Evolutionary conservation across 2,329 filamentous ascomycete species (phyloP).

Genomic region (Cercospora sp.): DNA sequence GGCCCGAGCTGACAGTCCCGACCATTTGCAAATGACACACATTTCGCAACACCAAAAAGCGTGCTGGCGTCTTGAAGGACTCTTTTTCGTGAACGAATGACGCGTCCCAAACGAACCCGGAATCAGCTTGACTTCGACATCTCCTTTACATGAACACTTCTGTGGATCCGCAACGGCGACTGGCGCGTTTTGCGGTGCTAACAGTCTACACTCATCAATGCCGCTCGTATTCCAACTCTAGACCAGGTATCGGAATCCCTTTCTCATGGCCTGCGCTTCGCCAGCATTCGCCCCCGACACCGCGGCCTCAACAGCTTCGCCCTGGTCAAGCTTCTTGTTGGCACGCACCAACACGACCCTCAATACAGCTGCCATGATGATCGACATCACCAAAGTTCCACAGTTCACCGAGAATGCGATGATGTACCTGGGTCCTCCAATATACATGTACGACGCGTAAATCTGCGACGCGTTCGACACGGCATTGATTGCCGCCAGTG

Average conservation of each 20-base stretch:
- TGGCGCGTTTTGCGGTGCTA: neutral
- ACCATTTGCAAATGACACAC: neutral
- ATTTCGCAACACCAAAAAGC: neutral
- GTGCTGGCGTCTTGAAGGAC: too few species aligned
- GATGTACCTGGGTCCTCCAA: constrained; percentile 34
- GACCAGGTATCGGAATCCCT: constrained; percentile 65
- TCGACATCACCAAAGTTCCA: constrained; percentile 62
- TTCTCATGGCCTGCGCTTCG: constrained; percentile 55
- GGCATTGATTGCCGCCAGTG: constrained; percentile 74
- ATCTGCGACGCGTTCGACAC: constrained; percentile 66
- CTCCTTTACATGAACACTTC: neutral
- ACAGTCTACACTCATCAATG: neutral
- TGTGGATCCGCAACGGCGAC: neutral
- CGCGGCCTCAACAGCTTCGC: constrained; percentile 55
- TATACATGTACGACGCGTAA: constrained; percentile 50
- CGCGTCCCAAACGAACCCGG: neutral
- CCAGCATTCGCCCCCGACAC: constrained; percentile 52
- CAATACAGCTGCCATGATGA: constrained; percentile 62
- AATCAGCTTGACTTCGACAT: neutral
- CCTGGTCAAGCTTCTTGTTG: constrained; percentile 69
- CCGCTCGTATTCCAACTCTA: neutral
- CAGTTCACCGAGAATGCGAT: constrained; percentile 47
- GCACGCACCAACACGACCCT: constrained; percentile 63
- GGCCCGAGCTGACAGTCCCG: neutral
- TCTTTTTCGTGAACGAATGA: too few species aligned